Evolutionary conservation across 2,329 filamentous ascomycete species (phyloP), one percentile per base, ranked within the genome.

Genomic region (Blumeriella jaapii): DNA sequence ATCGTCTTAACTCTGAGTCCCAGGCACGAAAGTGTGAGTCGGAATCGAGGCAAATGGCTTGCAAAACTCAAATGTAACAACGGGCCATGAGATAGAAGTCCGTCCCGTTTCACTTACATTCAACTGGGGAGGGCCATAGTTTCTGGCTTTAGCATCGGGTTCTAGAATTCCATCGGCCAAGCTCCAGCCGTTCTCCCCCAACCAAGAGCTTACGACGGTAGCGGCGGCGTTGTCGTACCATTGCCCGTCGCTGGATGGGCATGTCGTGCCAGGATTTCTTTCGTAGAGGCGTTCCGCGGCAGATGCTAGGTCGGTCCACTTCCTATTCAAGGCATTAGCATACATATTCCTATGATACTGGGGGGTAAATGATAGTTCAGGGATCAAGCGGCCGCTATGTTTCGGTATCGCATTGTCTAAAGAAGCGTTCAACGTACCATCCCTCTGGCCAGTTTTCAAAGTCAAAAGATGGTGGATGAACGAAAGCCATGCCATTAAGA

Each of bases 381-480:
- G n/a, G n/a, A n/a, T n/a, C n/a, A n/a, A n/a, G n/a, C n/a, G n/a
- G n/a, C n/a, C n/a, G n/a, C n/a, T n/a, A n/a, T n/a, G n/a, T n/a
- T n/a, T n/a, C n/a, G n/a, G n/a, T n/a, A n/a, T n/a, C n/a, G n/a
- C n/a, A n/a, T n/a, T n/a, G n/a, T n/a, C n/a, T n/a, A n/a, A n/a
- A n/a, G n/a, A n/a, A n/a, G n/a, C n/a, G n/a, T n/a, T 22, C 6
- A 11, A 22, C 20, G 20, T 22, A 22, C 32, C 27, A 36, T 18
- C 34, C 27, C 11, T 22, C 27, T 4, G 27, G 27, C 34, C 34
- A 36, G 19, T 30, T 20, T 13, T 36, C 34, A 12, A 36, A 36
- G 14, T 36, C 34, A 18, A 19, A 31, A 13, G 18, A 11, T 2
- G 27, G 27, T 10, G 27, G 34, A 12, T 25, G 27, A 13, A 36